Evolutionary conservation across 371 early-diverging fungal species (phyloP).

Genomic region (Mortierella polycephala): DNA sequence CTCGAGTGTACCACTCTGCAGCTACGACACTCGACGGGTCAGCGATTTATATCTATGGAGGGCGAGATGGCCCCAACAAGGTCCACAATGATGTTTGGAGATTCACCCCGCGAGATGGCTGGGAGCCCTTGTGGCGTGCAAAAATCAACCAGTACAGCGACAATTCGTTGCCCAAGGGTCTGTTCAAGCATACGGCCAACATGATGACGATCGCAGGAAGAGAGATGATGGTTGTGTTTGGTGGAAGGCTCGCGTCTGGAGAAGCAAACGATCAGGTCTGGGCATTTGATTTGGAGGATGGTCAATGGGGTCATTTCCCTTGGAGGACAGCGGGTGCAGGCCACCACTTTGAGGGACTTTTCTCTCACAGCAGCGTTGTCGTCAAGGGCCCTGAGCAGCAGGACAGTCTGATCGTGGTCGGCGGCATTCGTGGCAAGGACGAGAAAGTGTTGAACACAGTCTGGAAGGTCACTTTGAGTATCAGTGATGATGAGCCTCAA

Average conservation of each 20-base stretch:
- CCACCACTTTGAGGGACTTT: slow-evolving; percentile 17
- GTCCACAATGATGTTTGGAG: slow-evolving; percentile 53
- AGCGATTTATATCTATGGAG: slow-evolving; percentile 40
- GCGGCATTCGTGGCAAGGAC: slow-evolving; percentile 35
- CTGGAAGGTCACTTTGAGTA: slow-evolving; percentile 22
- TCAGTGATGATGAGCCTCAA: slow-evolving; percentile 3
- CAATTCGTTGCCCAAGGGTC: slow-evolving; percentile 21
- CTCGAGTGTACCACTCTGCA: slow-evolving; percentile 48
- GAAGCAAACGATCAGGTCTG: slow-evolving; percentile 35
- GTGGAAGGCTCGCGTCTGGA: slow-evolving; percentile 34
- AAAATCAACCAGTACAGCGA: slow-evolving; percentile 12
- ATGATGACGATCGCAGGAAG: slow-evolving; percentile 39
- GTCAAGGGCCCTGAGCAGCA: slow-evolving; percentile 10
- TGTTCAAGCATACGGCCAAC: slow-evolving; percentile 47
- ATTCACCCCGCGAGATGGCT: slow-evolving; percentile 24
- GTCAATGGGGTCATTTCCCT: slow-evolving; percentile 33
- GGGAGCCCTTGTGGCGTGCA: slow-evolving; percentile 44
- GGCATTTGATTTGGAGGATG: slow-evolving; percentile 46
- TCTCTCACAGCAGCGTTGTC: slow-evolving; percentile 43
- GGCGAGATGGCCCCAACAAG: slow-evolving; percentile 51
- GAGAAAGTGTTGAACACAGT: slow-evolving; percentile 35
- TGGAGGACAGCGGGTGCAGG: slow-evolving; percentile 4
- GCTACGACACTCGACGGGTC: slow-evolving; percentile 23
- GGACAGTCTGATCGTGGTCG: slow-evolving; percentile 25
- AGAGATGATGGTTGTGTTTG: slow-evolving; percentile 50